These are phyloP conservation scores for Metschnikowia orientalis DNA, from an alignment of 805 yeast species.

Conservation along the genomic window DNA sequence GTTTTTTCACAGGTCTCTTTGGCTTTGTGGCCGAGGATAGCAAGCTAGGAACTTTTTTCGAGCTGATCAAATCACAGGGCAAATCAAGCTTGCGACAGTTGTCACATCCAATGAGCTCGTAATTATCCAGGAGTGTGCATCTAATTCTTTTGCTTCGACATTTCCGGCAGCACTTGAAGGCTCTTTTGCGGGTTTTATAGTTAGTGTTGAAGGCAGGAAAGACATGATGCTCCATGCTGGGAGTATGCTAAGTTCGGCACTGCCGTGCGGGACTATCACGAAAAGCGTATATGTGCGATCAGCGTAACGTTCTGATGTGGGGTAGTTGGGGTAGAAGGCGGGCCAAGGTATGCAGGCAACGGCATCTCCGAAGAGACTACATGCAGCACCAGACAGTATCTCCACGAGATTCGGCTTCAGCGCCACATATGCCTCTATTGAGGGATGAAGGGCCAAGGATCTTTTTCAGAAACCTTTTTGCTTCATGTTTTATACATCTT, in stretches of 20 bases:
- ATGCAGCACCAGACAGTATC: no score
- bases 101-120: constrained; percentile 22
- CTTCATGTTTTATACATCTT: no score
- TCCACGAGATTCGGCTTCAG: no score
- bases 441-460: no score
- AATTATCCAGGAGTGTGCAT: constrained; percentile 19
- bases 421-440: no score
- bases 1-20: neutral
- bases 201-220: constrained; percentile 40
- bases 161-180: constrained; percentile 38
- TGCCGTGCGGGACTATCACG: neutral
- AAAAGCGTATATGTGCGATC: no score
- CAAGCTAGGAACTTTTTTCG: neutral
- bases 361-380: no score
- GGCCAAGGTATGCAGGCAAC: no score
- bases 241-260: no score
- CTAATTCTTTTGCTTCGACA: constrained; percentile 32
- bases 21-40: neutral
- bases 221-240: constrained; percentile 31
- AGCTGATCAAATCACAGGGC: constrained; percentile 17
- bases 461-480: no score
- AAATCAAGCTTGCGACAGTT: constrained; percentile 16
- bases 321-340: constrained; percentile 4
- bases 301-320: constrained; percentile 5
- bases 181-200: constrained; percentile 39